Base-by-base conservation (phyloP, 306 rosid genomes). In the Lablab purpureus region DNA sequence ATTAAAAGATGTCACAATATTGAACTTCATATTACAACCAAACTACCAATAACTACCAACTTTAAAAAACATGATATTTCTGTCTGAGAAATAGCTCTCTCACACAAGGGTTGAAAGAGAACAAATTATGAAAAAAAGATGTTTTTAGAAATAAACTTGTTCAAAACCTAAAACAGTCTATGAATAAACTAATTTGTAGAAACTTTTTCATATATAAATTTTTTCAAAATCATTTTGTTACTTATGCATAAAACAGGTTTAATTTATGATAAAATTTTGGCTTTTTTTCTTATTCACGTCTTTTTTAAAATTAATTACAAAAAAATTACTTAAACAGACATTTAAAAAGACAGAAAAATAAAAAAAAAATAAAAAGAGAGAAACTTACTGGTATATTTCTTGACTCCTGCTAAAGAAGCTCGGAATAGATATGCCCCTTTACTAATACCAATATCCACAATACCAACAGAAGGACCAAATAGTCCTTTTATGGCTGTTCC, bases 341-440 rank as follows among this genome's bases (percentile, higher is more conserved):
- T 36, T 47, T 78, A 47, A n/a, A 82, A 64, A 36, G 27, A 37
- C 46, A 78, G 8, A 28, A 63, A 73, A 22, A 74, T 22, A 12
- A 60, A 66, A 76, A 76, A 14, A 3, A 78, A 54, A 43, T 23
- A 67, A 73, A 22, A 70, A 79, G 54, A 66, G 18, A 27, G 52
- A 81, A 73, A 87, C 89, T 56, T 87, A 92, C 94, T 49, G 18
- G 13, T 34, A 74, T 85, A 86, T 86, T 80, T 92, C 84, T 69
- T 82, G 83, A 92, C 94, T 32, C 97, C 97, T 0, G 97, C 91
- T 22, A 90, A 85, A 58, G 92, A 80, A 78, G 87, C 88, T 75
- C 91, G 91, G 80, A 92, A 92, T 17, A 88, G 87, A 77, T 90
- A 92, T 27, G 97, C 94, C 28, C 2, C 75, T 74, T 87, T 83